A percentile compares a stretch with the other conserved stretches of the same genome.
phyloP scores from a whole-genome alignment of 148 eudicot genomes.

The Polygonum aviculare region DNA sequence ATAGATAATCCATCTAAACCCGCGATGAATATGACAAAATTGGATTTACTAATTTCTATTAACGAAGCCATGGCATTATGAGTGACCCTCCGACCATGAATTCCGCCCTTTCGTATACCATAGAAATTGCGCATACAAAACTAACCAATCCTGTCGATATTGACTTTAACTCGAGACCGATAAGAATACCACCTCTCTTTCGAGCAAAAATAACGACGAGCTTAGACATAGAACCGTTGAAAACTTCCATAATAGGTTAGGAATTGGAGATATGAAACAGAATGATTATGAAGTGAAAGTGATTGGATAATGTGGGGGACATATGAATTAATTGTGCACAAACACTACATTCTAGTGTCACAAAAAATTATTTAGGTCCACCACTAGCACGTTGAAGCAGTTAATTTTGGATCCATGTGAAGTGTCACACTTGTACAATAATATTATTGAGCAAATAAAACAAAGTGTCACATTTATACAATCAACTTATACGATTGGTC shows the following conservation, averaged over 20 bases:
- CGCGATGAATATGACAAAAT: too few relatives aligned
- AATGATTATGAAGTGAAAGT: neutral
- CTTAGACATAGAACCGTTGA: neutral
- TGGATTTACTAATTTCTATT: too few relatives aligned
- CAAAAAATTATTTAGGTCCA: neutral
- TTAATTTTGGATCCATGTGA: neutral
- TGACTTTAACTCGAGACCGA: too few relatives aligned
- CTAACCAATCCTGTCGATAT: too few relatives aligned
- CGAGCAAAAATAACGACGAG: too few relatives aligned
- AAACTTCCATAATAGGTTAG: neutral
- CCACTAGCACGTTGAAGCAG: neutral
- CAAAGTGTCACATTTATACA: neutral
- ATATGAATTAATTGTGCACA: slow-evolving; percentile 1
- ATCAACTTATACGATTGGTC: neutral
- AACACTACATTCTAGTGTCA: neutral
- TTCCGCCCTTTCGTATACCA: too few relatives aligned
- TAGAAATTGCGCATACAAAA: too few relatives aligned
- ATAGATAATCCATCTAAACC: too few relatives aligned
- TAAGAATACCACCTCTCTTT: too few relatives aligned
- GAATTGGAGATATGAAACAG: neutral
- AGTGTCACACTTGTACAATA: neutral
- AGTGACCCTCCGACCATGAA: too few relatives aligned
- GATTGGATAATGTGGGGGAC: neutral
- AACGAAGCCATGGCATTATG: too few relatives aligned
- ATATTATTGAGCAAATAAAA: neutral